phyloP scores from a whole-genome alignment of 306 rosid genomes.

The Hippophae rhamnoides region DNA sequence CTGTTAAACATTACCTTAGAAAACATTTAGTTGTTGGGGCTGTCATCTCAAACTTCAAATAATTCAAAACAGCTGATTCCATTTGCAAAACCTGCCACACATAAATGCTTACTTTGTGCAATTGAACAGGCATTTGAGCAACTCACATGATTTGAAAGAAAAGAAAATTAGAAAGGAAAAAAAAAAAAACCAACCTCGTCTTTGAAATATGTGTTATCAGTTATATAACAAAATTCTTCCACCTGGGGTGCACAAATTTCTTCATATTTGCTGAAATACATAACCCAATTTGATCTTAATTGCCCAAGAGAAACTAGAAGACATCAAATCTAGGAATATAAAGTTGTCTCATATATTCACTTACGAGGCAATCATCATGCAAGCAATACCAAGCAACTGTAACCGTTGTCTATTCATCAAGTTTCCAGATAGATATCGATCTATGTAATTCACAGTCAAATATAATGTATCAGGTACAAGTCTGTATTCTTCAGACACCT shows the following conservation, averaged over 20 bases:
- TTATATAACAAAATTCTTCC: slow-evolving; percentile 90
- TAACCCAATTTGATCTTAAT: slow-evolving; percentile 7
- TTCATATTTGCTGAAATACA: slow-evolving; percentile 66
- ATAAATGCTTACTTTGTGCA: slow-evolving; percentile 11
- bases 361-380: slow-evolving; percentile 99
- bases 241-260: slow-evolving; percentile 99
- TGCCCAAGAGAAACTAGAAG: not conserved
- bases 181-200: slow-evolving; percentile 55
- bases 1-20: slow-evolving; percentile 36
- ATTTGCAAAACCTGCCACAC: slow-evolving; percentile 68
- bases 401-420: slow-evolving; percentile 69
- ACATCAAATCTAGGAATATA: slow-evolving; percentile 1
- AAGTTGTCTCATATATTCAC: slow-evolving; percentile 9
- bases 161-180: not conserved
- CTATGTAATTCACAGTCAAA: slow-evolving; percentile 86
- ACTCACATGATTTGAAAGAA: not conserved
- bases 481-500: slow-evolving; percentile 97
- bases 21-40: slow-evolving; percentile 90
- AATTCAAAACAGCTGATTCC: slow-evolving; percentile 88
- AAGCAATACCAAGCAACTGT: slow-evolving; percentile 91
- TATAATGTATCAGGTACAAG: slow-evolving; percentile 93
- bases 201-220: slow-evolving; percentile 89
- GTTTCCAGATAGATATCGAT: slow-evolving; percentile 88
- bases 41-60: slow-evolving; percentile 90
- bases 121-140: not conserved